Evolutionary conservation across 2,329 filamentous ascomycete species (phyloP).

Genomic region (Colletotrichum magnum): DNA sequence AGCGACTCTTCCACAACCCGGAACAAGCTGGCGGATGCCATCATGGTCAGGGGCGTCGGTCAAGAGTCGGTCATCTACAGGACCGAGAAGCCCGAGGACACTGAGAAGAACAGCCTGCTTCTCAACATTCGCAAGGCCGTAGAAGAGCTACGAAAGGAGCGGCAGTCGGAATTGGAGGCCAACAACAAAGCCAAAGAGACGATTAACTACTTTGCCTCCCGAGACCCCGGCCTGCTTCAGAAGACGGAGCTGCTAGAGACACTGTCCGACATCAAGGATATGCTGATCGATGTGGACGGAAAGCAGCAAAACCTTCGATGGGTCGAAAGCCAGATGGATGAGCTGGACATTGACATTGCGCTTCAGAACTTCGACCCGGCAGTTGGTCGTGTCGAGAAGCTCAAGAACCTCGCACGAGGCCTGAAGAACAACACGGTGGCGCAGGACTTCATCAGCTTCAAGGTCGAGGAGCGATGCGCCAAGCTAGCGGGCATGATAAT

Average conservation of each 20-base stretch:
- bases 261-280: slow-evolving; percentile 83
- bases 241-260: slow-evolving; percentile 86
- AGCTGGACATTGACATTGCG: slow-evolving; percentile 95
- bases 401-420: slow-evolving; percentile 83
- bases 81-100: slow-evolving; percentile 83
- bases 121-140: slow-evolving; percentile 93
- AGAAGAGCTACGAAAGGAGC: slow-evolving; percentile 88
- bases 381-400: slow-evolving; percentile 85
- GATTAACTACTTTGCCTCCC: slow-evolving; percentile 86
- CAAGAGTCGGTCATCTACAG: slow-evolving; percentile 95
- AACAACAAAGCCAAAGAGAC: slow-evolving; percentile 87
- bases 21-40: slow-evolving; percentile 83
- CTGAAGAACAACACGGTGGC: slow-evolving; percentile 89
- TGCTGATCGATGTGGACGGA: slow-evolving; percentile 95
- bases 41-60: slow-evolving; percentile 89
- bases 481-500: slow-evolving; percentile 84
- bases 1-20: slow-evolving; percentile 66
- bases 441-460: slow-evolving; percentile 92
- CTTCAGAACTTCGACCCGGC: slow-evolving; percentile 90
- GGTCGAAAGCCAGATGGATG: slow-evolving; percentile 96
- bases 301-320: slow-evolving; percentile 96
- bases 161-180: slow-evolving; percentile 89
- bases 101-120: slow-evolving; percentile 85
- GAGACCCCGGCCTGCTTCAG: slow-evolving; percentile 82
- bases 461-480: slow-evolving; percentile 87